Percentiles rank a stretch among this genome's conserved stretches.
Evolutionary conservation across 352 stramenopile genomes (phyloP).

Genomic region (Thraustotheca clavata): DNA sequence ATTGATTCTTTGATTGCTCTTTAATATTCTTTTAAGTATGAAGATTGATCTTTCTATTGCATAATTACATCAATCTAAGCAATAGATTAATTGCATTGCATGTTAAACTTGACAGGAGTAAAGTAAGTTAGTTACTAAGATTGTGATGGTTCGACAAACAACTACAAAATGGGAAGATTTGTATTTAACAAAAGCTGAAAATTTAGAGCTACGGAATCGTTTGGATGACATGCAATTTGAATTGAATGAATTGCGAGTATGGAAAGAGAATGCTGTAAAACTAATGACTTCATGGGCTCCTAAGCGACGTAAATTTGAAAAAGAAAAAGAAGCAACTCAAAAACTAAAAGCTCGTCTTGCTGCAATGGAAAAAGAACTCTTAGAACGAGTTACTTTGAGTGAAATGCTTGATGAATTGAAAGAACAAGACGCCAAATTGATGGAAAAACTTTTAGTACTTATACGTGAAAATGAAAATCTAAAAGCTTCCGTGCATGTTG

Average conservation of each 20-base stretch:
- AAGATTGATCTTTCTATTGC: no score
- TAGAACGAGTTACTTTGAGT: slow-evolving; percentile 42
- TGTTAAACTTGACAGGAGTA: no score
- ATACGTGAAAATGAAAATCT: slow-evolving; percentile 28
- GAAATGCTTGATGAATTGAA: slow-evolving; percentile 32
- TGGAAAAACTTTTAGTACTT: slow-evolving; percentile 26
- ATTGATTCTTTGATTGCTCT: no score
- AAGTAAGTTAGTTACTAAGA: no score
- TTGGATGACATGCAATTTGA: not conserved
- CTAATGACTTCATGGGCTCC: slow-evolving; percentile 16
- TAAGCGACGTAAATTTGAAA: slow-evolving; percentile 8
- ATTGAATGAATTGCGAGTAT: not conserved
- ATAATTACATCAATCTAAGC: no score
- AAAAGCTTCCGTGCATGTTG: not conserved
- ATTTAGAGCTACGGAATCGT: not conserved
- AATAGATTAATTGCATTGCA: no score
- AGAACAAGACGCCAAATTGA: slow-evolving; percentile 27
- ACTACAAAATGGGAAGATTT: slow-evolving; percentile 1
- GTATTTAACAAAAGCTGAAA: slow-evolving; percentile 5
- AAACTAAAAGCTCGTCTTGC: slow-evolving; percentile 46
- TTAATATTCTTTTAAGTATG: no score
- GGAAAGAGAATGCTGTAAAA: slow-evolving; percentile 13
- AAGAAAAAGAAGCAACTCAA: not conserved
- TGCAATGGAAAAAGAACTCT: slow-evolving; percentile 43
- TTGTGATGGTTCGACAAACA: not conserved